Evolutionary conservation across 2,329 filamentous ascomycete genomes (phyloP).

Genomic region (Rasamsonia emersonii): DNA sequence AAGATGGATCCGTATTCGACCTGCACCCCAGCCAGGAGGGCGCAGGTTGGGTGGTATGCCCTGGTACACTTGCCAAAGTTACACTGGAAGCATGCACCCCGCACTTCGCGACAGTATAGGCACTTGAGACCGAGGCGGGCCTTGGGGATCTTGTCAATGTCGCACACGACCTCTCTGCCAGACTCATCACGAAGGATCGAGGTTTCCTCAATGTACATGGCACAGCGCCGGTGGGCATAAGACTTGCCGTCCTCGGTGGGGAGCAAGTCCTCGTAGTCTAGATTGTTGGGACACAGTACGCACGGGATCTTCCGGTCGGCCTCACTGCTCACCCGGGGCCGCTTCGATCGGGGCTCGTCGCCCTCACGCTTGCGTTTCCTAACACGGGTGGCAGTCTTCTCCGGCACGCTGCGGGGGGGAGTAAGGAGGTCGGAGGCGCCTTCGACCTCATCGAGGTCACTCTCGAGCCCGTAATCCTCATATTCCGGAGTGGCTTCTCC

Average conservation of each 20-base stretch:
- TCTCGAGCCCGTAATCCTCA: slow-evolving; percentile 45
- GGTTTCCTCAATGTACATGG: slow-evolving; percentile 84
- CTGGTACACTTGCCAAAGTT: slow-evolving; percentile 88
- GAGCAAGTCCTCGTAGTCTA: slow-evolving; percentile 71
- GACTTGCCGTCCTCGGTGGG: slow-evolving; percentile 79
- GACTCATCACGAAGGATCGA: slow-evolving; percentile 64
- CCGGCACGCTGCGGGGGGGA: slow-evolving; percentile 64
- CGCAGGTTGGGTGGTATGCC: slow-evolving; percentile 92
- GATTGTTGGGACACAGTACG: slow-evolving; percentile 84
- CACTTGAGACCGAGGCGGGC: slow-evolving; percentile 87
- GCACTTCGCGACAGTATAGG: slow-evolving; percentile 86
- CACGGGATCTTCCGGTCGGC: slow-evolving; percentile 69
- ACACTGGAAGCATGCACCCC: slow-evolving; percentile 95
- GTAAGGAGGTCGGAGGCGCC: slow-evolving; percentile 64
- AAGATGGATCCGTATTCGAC: slow-evolving; percentile 80
- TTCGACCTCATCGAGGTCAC: slow-evolving; percentile 56
- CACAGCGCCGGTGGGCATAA: slow-evolving; percentile 75
- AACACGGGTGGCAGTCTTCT: slow-evolving; percentile 52
- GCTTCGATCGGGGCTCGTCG: slow-evolving; percentile 60
- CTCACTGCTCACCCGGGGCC: slow-evolving; percentile 66
- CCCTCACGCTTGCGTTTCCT: slow-evolving; percentile 61
- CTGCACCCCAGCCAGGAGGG: slow-evolving; percentile 82
- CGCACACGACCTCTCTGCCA: slow-evolving; percentile 65
- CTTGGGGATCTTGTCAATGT: slow-evolving; percentile 73
- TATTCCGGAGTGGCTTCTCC: slow-evolving; percentile 61